These are phyloP conservation scores for Mucor lusitanicus DNA, from an alignment of 371 early-diverging fungal genomes.

Conservation along the genomic window DNA sequence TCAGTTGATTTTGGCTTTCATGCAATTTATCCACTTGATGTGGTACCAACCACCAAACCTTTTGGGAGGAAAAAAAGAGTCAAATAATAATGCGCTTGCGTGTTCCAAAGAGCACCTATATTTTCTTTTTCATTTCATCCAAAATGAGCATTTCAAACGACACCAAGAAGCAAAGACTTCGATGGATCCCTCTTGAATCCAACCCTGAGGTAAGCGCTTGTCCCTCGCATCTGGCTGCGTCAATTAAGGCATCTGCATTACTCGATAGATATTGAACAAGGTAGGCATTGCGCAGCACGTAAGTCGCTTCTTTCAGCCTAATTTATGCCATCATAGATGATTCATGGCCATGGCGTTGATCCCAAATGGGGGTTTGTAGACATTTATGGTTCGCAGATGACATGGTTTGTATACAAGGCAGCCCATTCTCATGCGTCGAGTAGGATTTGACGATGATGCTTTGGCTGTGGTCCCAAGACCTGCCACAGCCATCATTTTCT, in stretches of 20 bases:
- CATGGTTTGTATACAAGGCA: neutral
- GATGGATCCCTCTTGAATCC: slow-evolving; percentile 85
- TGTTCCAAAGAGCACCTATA: neutral
- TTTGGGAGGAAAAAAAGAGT: neutral
- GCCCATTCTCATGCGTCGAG: too few species aligned
- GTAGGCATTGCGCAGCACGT: slow-evolving; percentile 24
- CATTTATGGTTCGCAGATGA: slow-evolving; percentile 47
- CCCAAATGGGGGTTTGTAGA: slow-evolving; percentile 59
- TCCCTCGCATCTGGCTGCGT: neutral
- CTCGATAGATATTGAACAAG: slow-evolving; percentile 64
- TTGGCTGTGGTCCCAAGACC: slow-evolving; percentile 80
- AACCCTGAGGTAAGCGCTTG: slow-evolving; percentile 70
- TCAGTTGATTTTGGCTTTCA: neutral
- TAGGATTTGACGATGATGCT: slow-evolving; percentile 79
- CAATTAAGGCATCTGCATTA: neutral
- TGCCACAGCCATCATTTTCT: slow-evolving; percentile 77
- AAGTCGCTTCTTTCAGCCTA: neutral
- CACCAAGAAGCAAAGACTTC: slow-evolving; percentile 10
- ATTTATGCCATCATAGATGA: slow-evolving; percentile 35
- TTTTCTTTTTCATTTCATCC: neutral
- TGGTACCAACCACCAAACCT: neutral
- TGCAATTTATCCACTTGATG: neutral
- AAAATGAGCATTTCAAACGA: neutral
- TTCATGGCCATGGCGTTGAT: slow-evolving; percentile 60
- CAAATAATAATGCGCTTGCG: neutral